Base-by-base conservation (phyloP, 768 basidiomycete species). In the Rubroboletus satanas region DNA sequence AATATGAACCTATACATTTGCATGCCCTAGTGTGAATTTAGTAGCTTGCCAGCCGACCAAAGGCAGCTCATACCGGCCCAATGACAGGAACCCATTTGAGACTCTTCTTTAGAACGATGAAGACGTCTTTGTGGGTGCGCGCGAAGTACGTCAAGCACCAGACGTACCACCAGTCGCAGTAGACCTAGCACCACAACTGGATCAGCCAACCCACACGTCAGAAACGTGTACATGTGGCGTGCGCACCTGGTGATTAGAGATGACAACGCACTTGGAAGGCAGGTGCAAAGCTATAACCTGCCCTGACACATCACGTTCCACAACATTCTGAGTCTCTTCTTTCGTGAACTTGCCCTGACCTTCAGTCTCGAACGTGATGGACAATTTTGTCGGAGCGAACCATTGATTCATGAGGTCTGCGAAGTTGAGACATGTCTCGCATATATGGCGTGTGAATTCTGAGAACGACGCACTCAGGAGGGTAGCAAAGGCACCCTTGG, bases 1-100 rank as follows among this genome's bases (percentile, higher is more conserved):
- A 98, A 98, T 55, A 98, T 93, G 71, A 98, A 98, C 55, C 85
- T 79, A 73, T 84, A 97, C 75, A 93, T 87, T 80, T 90, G 93
- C 93, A 97, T 98, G 53, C 82, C 88, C 90, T 92, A 45, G 14
- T 10, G 38, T 36, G 18, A 32, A 32, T 46, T 63, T 29, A 64
- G 58, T 46, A 21, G 32, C 36, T 46, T 44, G 53, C 36, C 28
- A 42, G 26, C 17, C 32, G 38, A n/a, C 9, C n/a, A 3, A 42
- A 47, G 49, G 45, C 35, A 49, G 11, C 48, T 65, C 80, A 51
- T 72, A 93, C 93, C 87, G 91, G 93, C 14, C 96, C 96, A 28
- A 94, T 69, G 45, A 99, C 68, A 17, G 96, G 96, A 3, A 96
- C 68, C 79, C 83, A 87, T 63, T 89, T 89, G 55, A 98, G 76